A percentile compares a stretch with the other conserved stretches of the same genome.
Evolutionary conservation across 2,329 filamentous ascomycete genomes (phyloP).

Genomic region (Hirsutella thompsonii): DNA sequence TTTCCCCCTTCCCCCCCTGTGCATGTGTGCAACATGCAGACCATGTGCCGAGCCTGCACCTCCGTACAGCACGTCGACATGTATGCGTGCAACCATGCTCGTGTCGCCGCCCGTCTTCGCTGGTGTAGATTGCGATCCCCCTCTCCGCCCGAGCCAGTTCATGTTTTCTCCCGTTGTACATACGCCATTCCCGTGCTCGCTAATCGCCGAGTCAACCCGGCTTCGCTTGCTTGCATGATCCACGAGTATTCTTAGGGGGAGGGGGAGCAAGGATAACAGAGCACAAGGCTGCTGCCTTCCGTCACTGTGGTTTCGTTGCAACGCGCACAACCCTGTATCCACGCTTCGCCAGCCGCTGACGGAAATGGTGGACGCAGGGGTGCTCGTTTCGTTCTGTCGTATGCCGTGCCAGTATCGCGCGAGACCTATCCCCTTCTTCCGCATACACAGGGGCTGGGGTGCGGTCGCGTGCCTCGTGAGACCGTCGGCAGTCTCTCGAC

Average conservation of each 20-base stretch:
- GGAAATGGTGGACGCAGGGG: background rate
- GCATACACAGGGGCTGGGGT: background rate
- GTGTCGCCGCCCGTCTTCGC: background rate
- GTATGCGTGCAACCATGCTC: background rate
- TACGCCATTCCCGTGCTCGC: slow-evolving; percentile 4
- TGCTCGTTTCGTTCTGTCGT: slow-evolving; percentile 1
- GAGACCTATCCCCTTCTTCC: background rate
- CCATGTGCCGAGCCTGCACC: background rate
- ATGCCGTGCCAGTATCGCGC: slow-evolving; percentile 2
- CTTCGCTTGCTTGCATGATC: slow-evolving; percentile 3
- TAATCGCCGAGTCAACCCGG: slow-evolving; percentile 5
- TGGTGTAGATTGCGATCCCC: background rate
- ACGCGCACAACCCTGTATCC: background rate
- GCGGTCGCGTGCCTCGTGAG: background rate
- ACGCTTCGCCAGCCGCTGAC: background rate
- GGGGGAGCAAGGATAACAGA: background rate
- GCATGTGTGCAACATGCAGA: background rate
- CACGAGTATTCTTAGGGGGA: background rate
- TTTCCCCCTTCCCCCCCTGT: no score
- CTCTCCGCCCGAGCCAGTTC: background rate
- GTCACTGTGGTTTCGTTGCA: background rate
- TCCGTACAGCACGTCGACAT: no score
- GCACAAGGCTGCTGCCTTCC: background rate
- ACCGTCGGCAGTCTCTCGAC: background rate
- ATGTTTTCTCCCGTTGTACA: background rate